Conservation (phyloP, 2,329 filamentous ascomycete genomes). For the Emmonsiellopsis sp. region DNA sequence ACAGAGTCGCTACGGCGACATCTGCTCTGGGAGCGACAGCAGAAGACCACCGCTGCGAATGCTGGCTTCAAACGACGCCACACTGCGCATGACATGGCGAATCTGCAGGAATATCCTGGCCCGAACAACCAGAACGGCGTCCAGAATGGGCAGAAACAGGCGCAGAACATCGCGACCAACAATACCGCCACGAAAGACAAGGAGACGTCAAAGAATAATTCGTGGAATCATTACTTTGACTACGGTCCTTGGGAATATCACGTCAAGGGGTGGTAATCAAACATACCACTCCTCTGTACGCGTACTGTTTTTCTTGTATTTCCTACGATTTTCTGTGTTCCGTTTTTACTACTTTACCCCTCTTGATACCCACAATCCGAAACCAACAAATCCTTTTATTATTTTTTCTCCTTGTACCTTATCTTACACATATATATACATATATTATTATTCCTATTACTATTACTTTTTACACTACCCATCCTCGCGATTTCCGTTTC, state of each 20-base stretch:
- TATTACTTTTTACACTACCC: not conserved
- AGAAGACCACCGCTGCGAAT: slow-evolving; percentile 76
- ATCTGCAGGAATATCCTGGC: slow-evolving; percentile 73
- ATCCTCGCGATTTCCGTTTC: not conserved
- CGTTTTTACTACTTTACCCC: not conserved
- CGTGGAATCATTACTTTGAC: slow-evolving; percentile 80
- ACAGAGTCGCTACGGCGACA: slow-evolving; percentile 88
- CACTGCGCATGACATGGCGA: slow-evolving; percentile 83
- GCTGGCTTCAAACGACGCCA: slow-evolving; percentile 83
- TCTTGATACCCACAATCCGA: slow-evolving; percentile 1
- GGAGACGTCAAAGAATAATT: slow-evolving; percentile 57
- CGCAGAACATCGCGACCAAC: slow-evolving; percentile 14
- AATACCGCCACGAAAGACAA: slow-evolving; percentile 41
- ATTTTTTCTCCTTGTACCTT: not conserved
- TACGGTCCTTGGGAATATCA: slow-evolving; percentile 79
- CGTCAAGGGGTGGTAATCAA: slow-evolving; percentile 66
- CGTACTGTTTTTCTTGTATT: not conserved
- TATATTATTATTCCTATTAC: not conserved
- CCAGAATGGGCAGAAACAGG: slow-evolving; percentile 31
- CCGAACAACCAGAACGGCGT: slow-evolving; percentile 39
- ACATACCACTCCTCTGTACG: not conserved
- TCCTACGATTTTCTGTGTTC: not conserved
- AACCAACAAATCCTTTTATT: not conserved
- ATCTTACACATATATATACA: not conserved
- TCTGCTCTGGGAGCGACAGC: slow-evolving; percentile 88